Conservation (phyloP, 2,329 filamentous ascomycete genomes). For the Raffaelea albimanens region DNA sequence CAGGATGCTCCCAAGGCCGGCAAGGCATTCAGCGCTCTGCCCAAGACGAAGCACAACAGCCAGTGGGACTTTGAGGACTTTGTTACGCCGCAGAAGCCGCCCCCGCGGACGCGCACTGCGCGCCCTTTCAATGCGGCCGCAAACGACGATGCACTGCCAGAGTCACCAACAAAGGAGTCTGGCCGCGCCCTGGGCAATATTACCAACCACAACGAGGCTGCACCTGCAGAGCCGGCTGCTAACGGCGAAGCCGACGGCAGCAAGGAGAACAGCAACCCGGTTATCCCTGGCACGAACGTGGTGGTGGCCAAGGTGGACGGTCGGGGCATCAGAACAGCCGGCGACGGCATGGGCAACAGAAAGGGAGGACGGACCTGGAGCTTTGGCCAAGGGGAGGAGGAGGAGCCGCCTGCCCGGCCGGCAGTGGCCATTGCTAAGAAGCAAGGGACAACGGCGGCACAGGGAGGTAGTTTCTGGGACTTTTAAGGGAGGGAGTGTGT, state of each 20-base stretch:
- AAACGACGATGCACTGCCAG: conserved; percentile 35
- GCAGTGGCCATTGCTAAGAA: conserved; percentile 29
- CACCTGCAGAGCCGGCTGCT: conserved; percentile 29
- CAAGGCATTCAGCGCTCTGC: conserved; percentile 28
- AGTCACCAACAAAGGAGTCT: conserved; percentile 32
- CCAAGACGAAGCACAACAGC: conserved; percentile 55
- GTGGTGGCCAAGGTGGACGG: conserved; percentile 11
- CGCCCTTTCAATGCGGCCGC: conserved; percentile 74
- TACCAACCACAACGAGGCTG: conserved; percentile 63
- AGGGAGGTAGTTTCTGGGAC: conserved; percentile 36
- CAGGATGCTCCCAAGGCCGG: conserved; percentile 35
- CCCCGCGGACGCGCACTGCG: conserved; percentile 53
- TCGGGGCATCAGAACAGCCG: conserved; percentile 38
- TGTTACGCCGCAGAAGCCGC: conserved; percentile 65
- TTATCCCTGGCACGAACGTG: conserved; percentile 16
- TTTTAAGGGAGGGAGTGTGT: conserved; percentile 27
- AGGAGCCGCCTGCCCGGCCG: conserved; percentile 29
- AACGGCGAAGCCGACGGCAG: conserved; percentile 17
- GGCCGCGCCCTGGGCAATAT: conserved; percentile 51
- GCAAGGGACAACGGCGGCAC: conserved; percentile 21
- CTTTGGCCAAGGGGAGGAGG: conserved; percentile 41
- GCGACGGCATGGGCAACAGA: conserved; percentile 58
- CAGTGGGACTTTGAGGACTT: conserved; percentile 91
- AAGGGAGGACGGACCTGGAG: conserved; percentile 49
- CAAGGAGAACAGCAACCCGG: conserved; percentile 41